These are phyloP conservation scores for Spiraea crenata DNA, from an alignment of 331 rosid genomes.

Conservation along the genomic window DNA sequence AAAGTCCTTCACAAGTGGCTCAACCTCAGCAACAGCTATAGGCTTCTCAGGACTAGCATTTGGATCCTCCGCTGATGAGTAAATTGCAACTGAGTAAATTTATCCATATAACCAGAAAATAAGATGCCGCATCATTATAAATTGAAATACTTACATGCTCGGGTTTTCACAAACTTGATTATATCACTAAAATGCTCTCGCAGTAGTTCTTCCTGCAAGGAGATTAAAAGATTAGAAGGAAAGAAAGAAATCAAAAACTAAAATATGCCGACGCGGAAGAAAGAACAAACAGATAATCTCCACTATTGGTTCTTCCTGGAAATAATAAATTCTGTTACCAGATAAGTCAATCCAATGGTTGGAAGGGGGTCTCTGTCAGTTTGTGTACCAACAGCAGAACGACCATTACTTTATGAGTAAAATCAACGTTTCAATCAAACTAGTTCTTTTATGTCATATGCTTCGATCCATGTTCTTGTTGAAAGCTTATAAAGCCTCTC, in stretches of 20 bases:
- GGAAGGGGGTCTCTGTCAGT: neutral
- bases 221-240: neutral
- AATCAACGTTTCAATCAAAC: neutral
- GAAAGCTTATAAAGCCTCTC: neutral
- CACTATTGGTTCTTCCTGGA: too few relatives aligned
- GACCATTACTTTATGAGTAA: neutral
- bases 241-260: neutral
- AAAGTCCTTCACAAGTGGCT: slow-evolving; percentile 97
- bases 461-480: neutral
- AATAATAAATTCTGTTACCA: neutral
- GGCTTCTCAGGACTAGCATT: slow-evolving; percentile 60
- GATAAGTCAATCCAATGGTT: neutral
- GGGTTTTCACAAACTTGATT: slow-evolving; percentile 89
- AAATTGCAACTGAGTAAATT: slow-evolving; percentile 20
- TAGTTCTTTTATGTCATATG: neutral
- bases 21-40: slow-evolving; percentile 69
- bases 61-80: slow-evolving; percentile 77
- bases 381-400: neutral
- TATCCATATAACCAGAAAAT: slow-evolving; percentile 6
- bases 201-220: slow-evolving; percentile 90
- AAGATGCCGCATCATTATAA: slow-evolving; percentile 6
- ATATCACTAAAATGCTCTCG: slow-evolving; percentile 76
- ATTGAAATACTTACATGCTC: slow-evolving; percentile 66
- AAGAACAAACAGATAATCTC: neutral
- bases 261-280: neutral